A percentile compares a stretch with the other conserved stretches of the same genome.
Conservation (phyloP, 257 asterid genomes). For the Scutellaria minor region DNA sequence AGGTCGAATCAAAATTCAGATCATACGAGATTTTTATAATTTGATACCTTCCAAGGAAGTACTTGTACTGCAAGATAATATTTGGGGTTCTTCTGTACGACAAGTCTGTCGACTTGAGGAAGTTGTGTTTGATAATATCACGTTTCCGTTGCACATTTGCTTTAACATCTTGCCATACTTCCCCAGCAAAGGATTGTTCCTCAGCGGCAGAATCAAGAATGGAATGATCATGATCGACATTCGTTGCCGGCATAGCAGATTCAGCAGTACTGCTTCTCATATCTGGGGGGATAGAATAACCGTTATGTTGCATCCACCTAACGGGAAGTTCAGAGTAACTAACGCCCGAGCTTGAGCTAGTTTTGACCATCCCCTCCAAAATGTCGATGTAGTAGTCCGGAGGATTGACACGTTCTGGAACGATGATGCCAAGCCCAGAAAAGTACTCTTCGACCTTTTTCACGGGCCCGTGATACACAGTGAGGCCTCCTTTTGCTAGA, state of each 20-base stretch:
- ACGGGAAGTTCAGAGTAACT: conserved; percentile 59
- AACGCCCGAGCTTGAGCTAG: conserved; percentile 52
- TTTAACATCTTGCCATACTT: conserved; percentile 64
- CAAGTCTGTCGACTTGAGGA: conserved; percentile 51
- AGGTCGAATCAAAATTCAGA: neutral
- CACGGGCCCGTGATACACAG: conserved; percentile 63
- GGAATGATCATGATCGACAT: conserved; percentile 33
- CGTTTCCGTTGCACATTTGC: conserved; percentile 54
- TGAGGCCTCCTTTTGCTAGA: conserved; percentile 67
- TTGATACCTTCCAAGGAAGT: conserved; percentile 56
- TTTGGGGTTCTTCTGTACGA: conserved; percentile 60
- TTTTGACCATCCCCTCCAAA: conserved; percentile 65
- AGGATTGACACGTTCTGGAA: conserved; percentile 65
- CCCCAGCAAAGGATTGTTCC: conserved; percentile 62
- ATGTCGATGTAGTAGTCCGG: conserved; percentile 68
- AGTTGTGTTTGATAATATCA: conserved; percentile 54
- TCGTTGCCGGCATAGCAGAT: conserved; percentile 26
- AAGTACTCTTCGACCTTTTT: conserved; percentile 59
- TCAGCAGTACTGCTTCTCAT: conserved; percentile 43
- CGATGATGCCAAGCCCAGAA: conserved; percentile 50
- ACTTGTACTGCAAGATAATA: conserved; percentile 51
- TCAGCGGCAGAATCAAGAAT: conserved; percentile 39
- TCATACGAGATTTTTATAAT: conserved; percentile 3
- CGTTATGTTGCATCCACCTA: conserved; percentile 64
- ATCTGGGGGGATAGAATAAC: conserved; percentile 60